Conservation (phyloP, 495 filamentous ascomycete genomes). For the Podospora australis region DNA sequence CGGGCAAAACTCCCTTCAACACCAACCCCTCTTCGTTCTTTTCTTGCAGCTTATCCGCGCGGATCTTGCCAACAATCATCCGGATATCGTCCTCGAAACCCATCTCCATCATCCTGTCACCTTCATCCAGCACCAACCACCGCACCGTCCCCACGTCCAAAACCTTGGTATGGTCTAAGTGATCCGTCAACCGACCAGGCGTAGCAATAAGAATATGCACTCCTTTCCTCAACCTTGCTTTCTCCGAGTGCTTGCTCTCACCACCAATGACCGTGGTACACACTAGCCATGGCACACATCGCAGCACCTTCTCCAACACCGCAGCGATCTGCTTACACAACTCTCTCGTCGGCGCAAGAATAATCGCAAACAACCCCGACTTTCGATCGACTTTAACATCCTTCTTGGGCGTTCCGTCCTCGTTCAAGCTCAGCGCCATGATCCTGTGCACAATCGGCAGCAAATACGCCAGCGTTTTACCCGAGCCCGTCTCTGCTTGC, state of each 20-base stretch:
- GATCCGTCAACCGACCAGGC: slow-evolving; percentile 82
- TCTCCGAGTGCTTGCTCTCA: slow-evolving; percentile 96
- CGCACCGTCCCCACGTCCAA: slow-evolving; percentile 82
- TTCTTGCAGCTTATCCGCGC: slow-evolving; percentile 39
- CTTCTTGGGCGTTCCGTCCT: slow-evolving; percentile 38
- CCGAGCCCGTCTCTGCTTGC: slow-evolving; percentile 94
- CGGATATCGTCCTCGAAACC: slow-evolving; percentile 86
- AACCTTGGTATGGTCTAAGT: slow-evolving; percentile 83
- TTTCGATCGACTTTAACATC: slow-evolving; percentile 58
- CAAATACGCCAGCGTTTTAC: slow-evolving; percentile 92
- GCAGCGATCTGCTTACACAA: slow-evolving; percentile 85
- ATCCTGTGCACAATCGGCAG: slow-evolving; percentile 86
- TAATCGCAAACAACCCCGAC: slow-evolving; percentile 86
- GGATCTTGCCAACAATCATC: slow-evolving; percentile 72
- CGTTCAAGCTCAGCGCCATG: slow-evolving; percentile 59
- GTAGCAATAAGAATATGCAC: slow-evolving; percentile 94
- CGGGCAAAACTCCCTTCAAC: slow-evolving; percentile 55
- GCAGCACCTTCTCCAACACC: slow-evolving; percentile 74
- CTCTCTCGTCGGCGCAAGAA: slow-evolving; percentile 88
- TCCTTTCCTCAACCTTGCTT: slow-evolving; percentile 84
- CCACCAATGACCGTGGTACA: slow-evolving; percentile 89
- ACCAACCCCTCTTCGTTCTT: slow-evolving; percentile 34
- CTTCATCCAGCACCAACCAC: slow-evolving; percentile 93
- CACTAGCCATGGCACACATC: slow-evolving; percentile 83
- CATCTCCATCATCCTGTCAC: slow-evolving; percentile 92